Conservation (phyloP, 805 yeast genomes). For the Lachancea cidri region DNA sequence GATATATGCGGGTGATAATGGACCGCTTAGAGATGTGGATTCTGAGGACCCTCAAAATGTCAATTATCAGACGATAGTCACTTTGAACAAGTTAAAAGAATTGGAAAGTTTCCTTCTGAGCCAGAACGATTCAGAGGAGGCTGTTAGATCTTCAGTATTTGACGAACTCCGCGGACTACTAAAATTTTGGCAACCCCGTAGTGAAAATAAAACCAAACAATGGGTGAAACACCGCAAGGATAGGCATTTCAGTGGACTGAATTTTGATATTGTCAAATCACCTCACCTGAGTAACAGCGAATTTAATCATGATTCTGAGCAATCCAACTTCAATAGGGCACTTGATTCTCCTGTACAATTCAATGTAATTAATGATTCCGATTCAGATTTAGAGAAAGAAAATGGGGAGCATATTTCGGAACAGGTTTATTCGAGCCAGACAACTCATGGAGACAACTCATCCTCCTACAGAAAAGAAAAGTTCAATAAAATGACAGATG, state of each 20-base stretch:
- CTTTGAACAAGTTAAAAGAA: conserved; percentile 6
- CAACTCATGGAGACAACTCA: conserved; percentile 3
- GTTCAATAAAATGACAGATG: conserved; percentile 20
- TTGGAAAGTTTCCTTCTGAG: conserved; percentile 4
- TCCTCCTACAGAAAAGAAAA: conserved; percentile 7
- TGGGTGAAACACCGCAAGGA: neutral
- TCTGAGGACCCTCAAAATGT: neutral
- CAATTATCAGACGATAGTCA: conserved; percentile 1
- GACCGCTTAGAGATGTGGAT: no score
- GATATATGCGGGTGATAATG: no score
- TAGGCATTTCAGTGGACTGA: conserved; percentile 14
- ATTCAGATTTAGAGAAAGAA: conserved; percentile 10
- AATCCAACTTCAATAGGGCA: neutral
- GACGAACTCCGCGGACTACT: conserved; percentile 4
- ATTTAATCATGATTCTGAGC: neutral
- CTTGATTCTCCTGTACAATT: conserved; percentile 12
- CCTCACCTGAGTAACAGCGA: conserved; percentile 9
- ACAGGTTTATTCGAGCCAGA: conserved; percentile 1
- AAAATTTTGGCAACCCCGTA: conserved; percentile 4
- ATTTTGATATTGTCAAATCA: conserved; percentile 19
- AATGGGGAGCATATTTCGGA: conserved; percentile 4
- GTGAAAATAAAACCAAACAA: neutral
- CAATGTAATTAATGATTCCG: conserved; percentile 15
- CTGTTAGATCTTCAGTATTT: neutral
- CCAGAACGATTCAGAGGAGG: conserved; percentile 1